Evolutionary conservation across 2,329 filamentous ascomycete genomes (phyloP).

Genomic region (Alternaria infectoria): DNA sequence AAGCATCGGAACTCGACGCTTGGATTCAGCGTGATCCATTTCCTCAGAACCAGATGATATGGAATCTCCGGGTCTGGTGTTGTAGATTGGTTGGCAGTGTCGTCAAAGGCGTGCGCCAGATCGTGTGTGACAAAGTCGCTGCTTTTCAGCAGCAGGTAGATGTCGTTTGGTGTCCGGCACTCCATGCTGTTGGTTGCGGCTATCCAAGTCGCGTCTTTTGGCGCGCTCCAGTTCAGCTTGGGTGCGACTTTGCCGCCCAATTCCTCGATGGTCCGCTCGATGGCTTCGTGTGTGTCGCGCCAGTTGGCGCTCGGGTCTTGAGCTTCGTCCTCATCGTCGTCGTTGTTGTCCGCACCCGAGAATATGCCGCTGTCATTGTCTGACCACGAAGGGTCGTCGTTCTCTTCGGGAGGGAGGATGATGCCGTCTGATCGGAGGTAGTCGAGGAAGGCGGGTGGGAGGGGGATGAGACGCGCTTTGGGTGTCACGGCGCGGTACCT

Average conservation of each 20-base stretch:
- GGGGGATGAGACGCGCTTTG: constrained; percentile 82
- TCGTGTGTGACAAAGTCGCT: constrained; percentile 96
- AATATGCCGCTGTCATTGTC: constrained; percentile 61
- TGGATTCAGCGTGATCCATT: constrained; percentile 87
- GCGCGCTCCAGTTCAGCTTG: constrained; percentile 96
- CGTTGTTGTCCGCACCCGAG: constrained; percentile 53
- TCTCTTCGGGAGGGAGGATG: constrained; percentile 75
- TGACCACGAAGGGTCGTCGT: constrained; percentile 51
- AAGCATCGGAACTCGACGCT: constrained; percentile 96
- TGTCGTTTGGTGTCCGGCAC: constrained; percentile 85
- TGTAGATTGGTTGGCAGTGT: constrained; percentile 54
- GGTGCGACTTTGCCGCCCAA: constrained; percentile 87
- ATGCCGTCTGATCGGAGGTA: constrained; percentile 95
- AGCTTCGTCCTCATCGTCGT: constrained; percentile 62
- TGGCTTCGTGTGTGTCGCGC: constrained; percentile 75
- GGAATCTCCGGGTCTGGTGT: constrained; percentile 58
- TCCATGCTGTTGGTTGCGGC: constrained; percentile 86
- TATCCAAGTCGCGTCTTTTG: constrained; percentile 96
- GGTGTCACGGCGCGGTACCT: constrained; percentile 82
- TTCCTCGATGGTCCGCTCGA: constrained; percentile 78
- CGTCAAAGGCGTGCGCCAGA: constrained; percentile 90
- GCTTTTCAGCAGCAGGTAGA: constrained; percentile 92
- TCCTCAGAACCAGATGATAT: constrained; percentile 83
- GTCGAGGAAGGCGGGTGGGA: constrained; percentile 75
- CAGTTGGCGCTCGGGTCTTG: constrained; percentile 66